A percentile compares a stretch with the other conserved stretches of the same genome.
These are phyloP conservation scores for Saturnispora sanitii DNA, from an alignment of 805 yeast genomes.

Conservation along the genomic window DNA sequence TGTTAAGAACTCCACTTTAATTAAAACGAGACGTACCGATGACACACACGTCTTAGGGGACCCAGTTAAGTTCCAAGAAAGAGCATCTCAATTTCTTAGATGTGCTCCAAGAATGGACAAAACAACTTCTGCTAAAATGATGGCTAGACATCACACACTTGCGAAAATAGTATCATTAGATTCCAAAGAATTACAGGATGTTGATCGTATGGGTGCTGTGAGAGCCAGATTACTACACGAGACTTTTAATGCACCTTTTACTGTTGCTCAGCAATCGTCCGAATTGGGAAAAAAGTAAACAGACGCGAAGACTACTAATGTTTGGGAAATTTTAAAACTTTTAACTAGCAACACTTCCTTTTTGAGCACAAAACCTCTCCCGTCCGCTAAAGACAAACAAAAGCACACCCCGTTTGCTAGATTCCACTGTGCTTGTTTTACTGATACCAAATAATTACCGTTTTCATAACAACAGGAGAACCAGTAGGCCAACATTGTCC, in stretches of 20 bases:
- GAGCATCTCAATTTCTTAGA: constrained; percentile 6
- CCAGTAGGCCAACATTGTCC: no score
- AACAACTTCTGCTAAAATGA: constrained; percentile 1
- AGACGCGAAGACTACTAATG: no score
- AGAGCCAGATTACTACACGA: constrained; percentile 7
- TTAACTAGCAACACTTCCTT: background rate
- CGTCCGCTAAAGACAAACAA: background rate
- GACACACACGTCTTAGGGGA: constrained; percentile 24
- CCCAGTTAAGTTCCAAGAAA: constrained; percentile 28
- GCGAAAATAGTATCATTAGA: constrained; percentile 4
- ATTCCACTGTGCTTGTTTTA: no score
- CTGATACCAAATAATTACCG: no score
- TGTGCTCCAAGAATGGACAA: constrained; percentile 6
- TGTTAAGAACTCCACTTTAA: constrained; percentile 31
- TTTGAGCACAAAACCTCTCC: background rate
- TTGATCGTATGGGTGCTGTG: constrained; percentile 11
- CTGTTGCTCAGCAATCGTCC: constrained; percentile 4
- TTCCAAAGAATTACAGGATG: constrained; percentile 2
- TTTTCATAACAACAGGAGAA: no score
- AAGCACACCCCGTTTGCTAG: background rate
- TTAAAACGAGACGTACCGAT: constrained; percentile 21
- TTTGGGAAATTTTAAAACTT: background rate
- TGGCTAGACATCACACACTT: constrained; percentile 7
- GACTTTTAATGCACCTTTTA: constrained; percentile 10
- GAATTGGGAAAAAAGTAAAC: constrained; percentile 9